A percentile compares a stretch with the other conserved stretches of the same genome.
Conservation (phyloP, 768 basidiomycete species). For the Punctularia strigosozonata region DNA sequence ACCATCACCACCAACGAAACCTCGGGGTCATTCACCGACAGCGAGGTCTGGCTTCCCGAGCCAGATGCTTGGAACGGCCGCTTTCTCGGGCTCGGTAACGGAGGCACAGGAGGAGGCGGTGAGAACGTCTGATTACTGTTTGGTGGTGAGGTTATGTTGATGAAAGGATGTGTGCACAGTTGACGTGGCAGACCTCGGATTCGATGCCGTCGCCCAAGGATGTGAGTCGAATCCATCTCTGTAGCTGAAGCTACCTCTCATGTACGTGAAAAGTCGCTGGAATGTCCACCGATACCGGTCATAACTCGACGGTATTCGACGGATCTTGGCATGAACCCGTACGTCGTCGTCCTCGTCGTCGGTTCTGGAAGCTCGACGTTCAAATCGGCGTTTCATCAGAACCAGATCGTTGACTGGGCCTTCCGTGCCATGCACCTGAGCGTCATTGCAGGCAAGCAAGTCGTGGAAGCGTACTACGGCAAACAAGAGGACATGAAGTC, state of each 20-base stretch:
- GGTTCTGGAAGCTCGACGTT: not conserved
- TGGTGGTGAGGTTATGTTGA: not conserved
- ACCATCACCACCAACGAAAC: conserved; percentile 13
- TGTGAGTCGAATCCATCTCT: conserved; percentile 10
- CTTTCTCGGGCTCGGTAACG: conserved; percentile 17
- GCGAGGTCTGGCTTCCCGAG: conserved; percentile 21
- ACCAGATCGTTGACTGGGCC: conserved; percentile 18
- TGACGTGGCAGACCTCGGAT: conserved; percentile 12
- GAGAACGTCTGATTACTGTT: not conserved
- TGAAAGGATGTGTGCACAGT: conserved; percentile 6
- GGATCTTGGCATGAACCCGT: conserved; percentile 13
- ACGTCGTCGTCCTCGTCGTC: conserved; percentile 4
- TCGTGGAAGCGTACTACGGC: conserved; percentile 17
- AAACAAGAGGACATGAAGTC: conserved; percentile 10
- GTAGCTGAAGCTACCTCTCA: not conserved
- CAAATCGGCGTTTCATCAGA: conserved; percentile 3
- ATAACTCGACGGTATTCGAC: conserved; percentile 6
- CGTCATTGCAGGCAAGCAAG: conserved; percentile 14
- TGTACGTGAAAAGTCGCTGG: conserved; percentile 10
- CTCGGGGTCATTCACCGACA: conserved; percentile 8
- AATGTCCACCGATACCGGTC: conserved; percentile 15
- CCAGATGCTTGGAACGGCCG: conserved; percentile 18
- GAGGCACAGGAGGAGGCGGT: conserved; percentile 17
- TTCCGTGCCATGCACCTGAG: conserved; percentile 17
- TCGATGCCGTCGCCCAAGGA: conserved; percentile 12